Base-by-base conservation (phyloP, 805 yeast genomes). In the Saturnispora galanensis region DNA sequence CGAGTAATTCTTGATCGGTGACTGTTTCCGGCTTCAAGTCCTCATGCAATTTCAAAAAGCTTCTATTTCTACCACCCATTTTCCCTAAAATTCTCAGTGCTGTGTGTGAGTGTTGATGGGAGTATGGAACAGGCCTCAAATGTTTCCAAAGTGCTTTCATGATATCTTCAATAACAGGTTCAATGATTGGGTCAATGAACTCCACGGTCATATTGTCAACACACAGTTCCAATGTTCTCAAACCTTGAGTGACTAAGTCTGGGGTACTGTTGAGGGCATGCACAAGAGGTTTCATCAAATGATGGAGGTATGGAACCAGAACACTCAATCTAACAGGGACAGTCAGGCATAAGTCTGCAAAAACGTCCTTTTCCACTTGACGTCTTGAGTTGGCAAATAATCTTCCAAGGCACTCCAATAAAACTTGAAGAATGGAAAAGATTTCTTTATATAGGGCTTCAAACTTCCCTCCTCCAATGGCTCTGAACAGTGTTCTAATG, bases 151-250 rank as follows among this genome's bases (percentile, higher is more conserved):
- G 68, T 0, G 97, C 95, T 33, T 82, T 80, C 86, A 89, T 84
- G 1, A 94, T 88, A 53, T 93, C 97, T 48, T 85, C 94, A 44
- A 90, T 80, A 2, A 89, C 97, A 0, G 99, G 97, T 57, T 89
- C 97, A 48, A 93, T 80, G 58, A 93, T 89, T 2, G 98, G 97
- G 56, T 93, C 98, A 62, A 93, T 88, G 61, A 89, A 93, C 52
- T 89, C 95, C 0, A 97, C 95, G 0, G 97, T 94, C 49, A 93
- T 64, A 56, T 94, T 93, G 56, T 93, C 99, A 18, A 93, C 96
- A 59, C 98, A 93, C 6, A 93, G 70, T 58, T 93, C 99, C 47
- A 93, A 74, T 0, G 98, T 94, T 50, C 99, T 70, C 50, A 93
- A 67, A 38, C 99, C 99, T 62, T 93, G 98, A 39, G 89, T 79